Base-by-base conservation (phyloP, 2,329 filamentous ascomycete species). In the Penicillium digitatum region DNA sequence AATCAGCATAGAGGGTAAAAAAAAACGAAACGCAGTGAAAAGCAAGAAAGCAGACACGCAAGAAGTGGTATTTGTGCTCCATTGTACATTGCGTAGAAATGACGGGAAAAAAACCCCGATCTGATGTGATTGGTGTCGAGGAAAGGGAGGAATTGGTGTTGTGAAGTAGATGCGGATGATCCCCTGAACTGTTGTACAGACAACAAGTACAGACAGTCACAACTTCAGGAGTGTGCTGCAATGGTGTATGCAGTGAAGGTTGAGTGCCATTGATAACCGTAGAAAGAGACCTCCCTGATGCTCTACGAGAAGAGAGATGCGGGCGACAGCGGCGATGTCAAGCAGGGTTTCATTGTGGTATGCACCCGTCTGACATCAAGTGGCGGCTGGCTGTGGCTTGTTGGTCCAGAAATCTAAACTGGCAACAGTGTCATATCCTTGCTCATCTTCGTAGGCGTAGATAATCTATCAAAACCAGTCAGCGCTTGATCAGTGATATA, bases 381-480 rank as follows among this genome's bases (percentile, higher is more conserved):
- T 40, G 26, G 38, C 37, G 3, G 43, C 43, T 60, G 47, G 63
- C 54, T 68, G 69, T 24, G 70, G 67, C 61, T 79, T 86, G 77
- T 86, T 55, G 26, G 52, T 90, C 93, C 93, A 99, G 79, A 99
- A 99, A 77, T 99, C 94, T 70, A 99, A 84, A 59, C 90, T 91
- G 65, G 94, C 91, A 60, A 99, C 88, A 49, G 96, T 87, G 70
- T 99, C 94, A 70, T 95, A 90, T 64, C 94, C 93, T 62, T 85
- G 80, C 72, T 99, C 94, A 69, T 97, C 93, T 78, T 99, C 94
- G 72, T 96, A 96, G 46, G 94, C 93, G 75, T 96, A 97, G 49
- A 99, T 77, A 65, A 99, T 97, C 94, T 99, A 67, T 22, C 39
- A 49, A 29, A 16, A 49, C 11, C 11, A 62, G 69, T 71, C 48